Evolutionary conservation across 2,329 filamentous ascomycete genomes (phyloP).

Genomic region (Fusarium camptoceras): DNA sequence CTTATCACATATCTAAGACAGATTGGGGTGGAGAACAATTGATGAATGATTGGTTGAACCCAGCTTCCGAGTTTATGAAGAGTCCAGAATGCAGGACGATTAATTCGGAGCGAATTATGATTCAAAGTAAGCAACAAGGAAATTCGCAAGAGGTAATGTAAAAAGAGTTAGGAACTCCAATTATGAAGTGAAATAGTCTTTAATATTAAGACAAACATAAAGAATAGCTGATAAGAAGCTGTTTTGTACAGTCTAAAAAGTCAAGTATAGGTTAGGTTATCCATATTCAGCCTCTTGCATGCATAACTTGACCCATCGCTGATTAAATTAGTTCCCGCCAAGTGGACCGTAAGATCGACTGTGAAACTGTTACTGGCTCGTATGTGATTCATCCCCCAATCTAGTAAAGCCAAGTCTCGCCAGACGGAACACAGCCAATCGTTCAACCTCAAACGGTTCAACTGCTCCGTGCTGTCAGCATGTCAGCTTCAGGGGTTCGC

Average conservation of each 20-base stretch:
- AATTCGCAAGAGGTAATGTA: too few relatives aligned
- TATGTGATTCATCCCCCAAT: not conserved
- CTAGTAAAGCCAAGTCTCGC: not conserved
- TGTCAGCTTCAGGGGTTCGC: not conserved
- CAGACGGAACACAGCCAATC: not conserved
- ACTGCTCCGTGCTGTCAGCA: not conserved
- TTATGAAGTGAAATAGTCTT: too few relatives aligned
- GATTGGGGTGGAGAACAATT: too few relatives aligned
- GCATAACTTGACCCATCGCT: not conserved
- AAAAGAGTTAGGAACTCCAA: too few relatives aligned
- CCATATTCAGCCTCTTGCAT: not conserved
- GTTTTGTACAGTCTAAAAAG: not conserved
- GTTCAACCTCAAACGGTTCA: not conserved
- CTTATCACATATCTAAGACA: fast-evolving
- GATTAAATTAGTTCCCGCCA: not conserved
- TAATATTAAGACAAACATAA: not conserved
- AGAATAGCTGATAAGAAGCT: not conserved
- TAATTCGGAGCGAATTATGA: too few relatives aligned
- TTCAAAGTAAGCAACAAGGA: fast-evolving
- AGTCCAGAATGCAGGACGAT: too few relatives aligned
- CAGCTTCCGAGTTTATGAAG: too few relatives aligned
- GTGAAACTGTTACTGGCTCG: not conserved
- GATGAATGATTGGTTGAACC: too few relatives aligned
- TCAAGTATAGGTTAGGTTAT: not conserved
- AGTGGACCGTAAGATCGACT: not conserved